A percentile compares a stretch with the other conserved stretches of the same genome.
These are phyloP conservation scores for Penicillium psychrosexuale DNA, from an alignment of 2,329 filamentous ascomycete species.

Conservation along the genomic window DNA sequence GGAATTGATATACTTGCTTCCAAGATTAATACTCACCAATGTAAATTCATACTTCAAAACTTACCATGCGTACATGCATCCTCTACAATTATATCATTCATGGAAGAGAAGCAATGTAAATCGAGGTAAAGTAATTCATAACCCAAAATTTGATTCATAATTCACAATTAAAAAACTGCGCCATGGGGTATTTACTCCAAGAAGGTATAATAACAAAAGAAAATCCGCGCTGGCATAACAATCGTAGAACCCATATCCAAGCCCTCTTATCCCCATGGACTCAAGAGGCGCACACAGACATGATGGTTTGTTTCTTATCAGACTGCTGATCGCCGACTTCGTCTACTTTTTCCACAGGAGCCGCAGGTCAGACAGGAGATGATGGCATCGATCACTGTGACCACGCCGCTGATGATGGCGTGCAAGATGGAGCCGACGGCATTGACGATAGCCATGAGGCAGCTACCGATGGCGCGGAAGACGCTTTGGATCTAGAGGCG, in stretches of 20 bases:
- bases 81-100: neutral
- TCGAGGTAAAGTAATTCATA: neutral
- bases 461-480: constrained; percentile 62
- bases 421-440: constrained; percentile 63
- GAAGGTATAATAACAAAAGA: neutral
- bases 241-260: constrained; percentile 5
- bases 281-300: neutral
- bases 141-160: neutral
- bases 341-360: constrained; percentile 32
- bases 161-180: neutral
- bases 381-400: constrained; percentile 63
- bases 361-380: constrained; percentile 61
- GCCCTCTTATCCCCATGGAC: neutral
- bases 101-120: neutral
- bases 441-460: constrained; percentile 66
- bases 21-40: neutral
- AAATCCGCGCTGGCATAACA: neutral
- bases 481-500: constrained; percentile 53
- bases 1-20: neutral
- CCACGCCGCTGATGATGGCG: constrained; percentile 66
- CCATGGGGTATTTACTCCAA: constrained; percentile 6
- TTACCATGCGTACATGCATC: neutral
- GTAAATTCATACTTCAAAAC: neutral
- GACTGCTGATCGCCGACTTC: constrained; percentile 24
- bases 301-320: constrained; percentile 1